These are phyloP conservation scores for Populus alba DNA, from an alignment of 345 rosid genomes.

Conservation along the genomic window DNA sequence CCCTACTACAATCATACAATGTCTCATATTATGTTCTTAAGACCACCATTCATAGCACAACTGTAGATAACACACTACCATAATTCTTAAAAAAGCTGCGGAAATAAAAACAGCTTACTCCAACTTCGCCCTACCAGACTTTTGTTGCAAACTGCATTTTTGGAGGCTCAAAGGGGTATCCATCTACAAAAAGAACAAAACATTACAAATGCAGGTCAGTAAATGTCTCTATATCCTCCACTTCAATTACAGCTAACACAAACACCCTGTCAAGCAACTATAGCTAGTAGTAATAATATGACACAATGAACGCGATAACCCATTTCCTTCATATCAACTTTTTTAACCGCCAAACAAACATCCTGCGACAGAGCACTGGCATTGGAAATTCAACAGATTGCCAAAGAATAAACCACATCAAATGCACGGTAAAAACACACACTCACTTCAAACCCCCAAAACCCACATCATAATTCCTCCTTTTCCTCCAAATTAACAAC, in stretches of 20 bases:
- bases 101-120: conserved; percentile 12
- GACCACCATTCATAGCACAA: background rate
- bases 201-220: background rate
- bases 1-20: background rate
- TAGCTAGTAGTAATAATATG: background rate
- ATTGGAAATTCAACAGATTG: conserved; percentile 3
- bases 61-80: background rate
- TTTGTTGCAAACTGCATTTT: conserved; percentile 94
- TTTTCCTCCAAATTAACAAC: background rate
- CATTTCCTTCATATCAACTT: too few relatives aligned
- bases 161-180: conserved; percentile 99
- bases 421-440: background rate
- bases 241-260: background rate
- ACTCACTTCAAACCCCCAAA: background rate
- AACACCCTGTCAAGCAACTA: background rate
- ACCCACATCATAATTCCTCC: background rate
- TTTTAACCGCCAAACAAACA: too few relatives aligned
- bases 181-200: conserved; percentile 62
- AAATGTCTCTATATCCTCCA: background rate
- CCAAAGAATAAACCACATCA: background rate
- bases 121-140: conserved; percentile 74
- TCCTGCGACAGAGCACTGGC: background rate
- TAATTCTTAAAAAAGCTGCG: conserved; percentile 1
- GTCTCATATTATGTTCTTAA: background rate
- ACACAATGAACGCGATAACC: background rate